These are phyloP conservation scores for Betula pendula DNA, from an alignment of 306 rosid species.

Conservation along the genomic window DNA sequence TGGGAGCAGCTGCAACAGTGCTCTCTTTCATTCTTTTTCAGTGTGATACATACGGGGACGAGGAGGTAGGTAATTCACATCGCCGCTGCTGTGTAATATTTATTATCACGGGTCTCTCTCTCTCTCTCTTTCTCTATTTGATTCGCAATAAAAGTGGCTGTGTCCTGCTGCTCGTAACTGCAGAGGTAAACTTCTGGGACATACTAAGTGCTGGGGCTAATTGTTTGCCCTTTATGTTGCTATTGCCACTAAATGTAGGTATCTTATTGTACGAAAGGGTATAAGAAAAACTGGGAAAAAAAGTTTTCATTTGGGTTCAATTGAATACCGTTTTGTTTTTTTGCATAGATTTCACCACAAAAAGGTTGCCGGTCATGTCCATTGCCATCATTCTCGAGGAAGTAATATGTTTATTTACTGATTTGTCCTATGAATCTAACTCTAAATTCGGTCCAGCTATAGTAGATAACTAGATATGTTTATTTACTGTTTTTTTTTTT, in stretches of 20 bases:
- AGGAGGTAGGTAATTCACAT: slow-evolving; percentile 22
- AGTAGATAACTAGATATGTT: too few species aligned
- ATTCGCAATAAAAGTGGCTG: slow-evolving; percentile 24
- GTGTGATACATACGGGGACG: slow-evolving; percentile 3
- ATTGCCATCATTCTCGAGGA: too few species aligned
- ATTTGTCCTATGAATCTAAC: too few species aligned
- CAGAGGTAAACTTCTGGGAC: slow-evolving; percentile 4
- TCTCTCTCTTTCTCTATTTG: neutral
- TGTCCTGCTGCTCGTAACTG: slow-evolving; percentile 27
- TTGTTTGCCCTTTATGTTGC: neutral
- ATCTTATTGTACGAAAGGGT: neutral
- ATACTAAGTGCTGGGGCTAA: neutral
- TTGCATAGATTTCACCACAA: neutral
- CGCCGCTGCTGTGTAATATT: slow-evolving; percentile 9
- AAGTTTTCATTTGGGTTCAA: neutral
- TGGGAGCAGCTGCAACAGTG: slow-evolving; percentile 14
- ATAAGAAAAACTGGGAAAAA: neutral
- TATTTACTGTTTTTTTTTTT: too few species aligned
- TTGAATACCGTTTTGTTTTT: neutral
- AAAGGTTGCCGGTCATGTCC: neutral
- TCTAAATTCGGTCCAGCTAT: too few species aligned
- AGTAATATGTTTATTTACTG: too few species aligned
- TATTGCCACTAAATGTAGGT: slow-evolving; percentile 6
- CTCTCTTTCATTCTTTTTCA: slow-evolving; percentile 18
- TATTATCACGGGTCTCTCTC: slow-evolving; percentile 12